Base-by-base conservation (phyloP, 805 yeast genomes). In the Candida khao-thaluensis region DNA sequence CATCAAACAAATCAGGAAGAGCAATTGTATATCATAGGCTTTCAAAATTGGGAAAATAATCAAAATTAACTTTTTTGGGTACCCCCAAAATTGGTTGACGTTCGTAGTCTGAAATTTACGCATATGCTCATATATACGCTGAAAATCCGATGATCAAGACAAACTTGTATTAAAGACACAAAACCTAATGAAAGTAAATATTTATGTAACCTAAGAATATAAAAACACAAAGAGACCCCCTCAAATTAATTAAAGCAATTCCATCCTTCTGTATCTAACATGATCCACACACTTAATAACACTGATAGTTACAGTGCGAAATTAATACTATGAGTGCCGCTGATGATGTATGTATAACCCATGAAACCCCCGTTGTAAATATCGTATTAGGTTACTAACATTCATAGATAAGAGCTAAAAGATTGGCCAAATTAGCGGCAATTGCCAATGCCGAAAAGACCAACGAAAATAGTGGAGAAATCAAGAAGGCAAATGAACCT, bases 371-470 rank as follows among this genome's bases (percentile, higher is more conserved):
- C n/a, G n/a, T n/a, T n/a, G 17, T 2, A 8, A 30, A 12, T 28
- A 16, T 20, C 8, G 22, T n/a, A 6, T 17, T 9, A 6, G 20
- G n/a, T 7, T 50, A 45, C 53, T 51, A 50, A 51, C 49, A 46
- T 37, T 24, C 36, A 12, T 43, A 71, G 74, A 74, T 74, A 18
- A 61, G 79, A 41, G 72, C 73, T 37, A 74, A 73, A 47, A 56
- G 85, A 31, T 59, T 79, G 47, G 85, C 84, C 4, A 68, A 67
- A 42, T 62, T 79, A 41, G 68, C 49, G 9, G 49, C 49, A 5
- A 22, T 12, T 7, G 20, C 26, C 15, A 29, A 14, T 21, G 17
- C 29, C 11, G 16, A 21, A 17, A 35, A 21, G n/a, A 14, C 26
- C 11, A 31, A 17, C 4, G 23, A 15, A 24, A 9, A 7, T 12